phyloP scores from a whole-genome alignment of 106 monocot species.

The Chionographis japonica region DNA sequence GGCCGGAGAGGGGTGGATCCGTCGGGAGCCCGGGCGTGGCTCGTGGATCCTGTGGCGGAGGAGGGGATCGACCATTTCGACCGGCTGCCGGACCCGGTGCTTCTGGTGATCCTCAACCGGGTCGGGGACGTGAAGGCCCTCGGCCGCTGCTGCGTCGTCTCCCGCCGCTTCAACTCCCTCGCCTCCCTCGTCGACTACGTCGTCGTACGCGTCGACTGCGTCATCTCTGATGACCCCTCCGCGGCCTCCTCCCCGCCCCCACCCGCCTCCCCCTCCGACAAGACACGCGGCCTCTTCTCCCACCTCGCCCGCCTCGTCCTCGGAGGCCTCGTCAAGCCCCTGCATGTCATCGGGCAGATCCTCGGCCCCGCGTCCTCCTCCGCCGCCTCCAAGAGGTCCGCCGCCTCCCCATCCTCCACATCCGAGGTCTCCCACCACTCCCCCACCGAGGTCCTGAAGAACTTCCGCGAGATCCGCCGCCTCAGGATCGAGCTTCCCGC shows the following conservation, averaged over 20 bases:
- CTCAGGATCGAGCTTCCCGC: conserved; percentile 61
- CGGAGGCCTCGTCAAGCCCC: conserved; percentile 37
- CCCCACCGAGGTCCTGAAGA: conserved; percentile 60
- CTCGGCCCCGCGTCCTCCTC: conserved; percentile 14
- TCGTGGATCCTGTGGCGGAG: no score
- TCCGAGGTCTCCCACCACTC: conserved; percentile 67
- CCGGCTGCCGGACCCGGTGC: conserved; percentile 47
- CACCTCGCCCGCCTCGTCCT: conserved; percentile 45
- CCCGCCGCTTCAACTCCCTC: conserved; percentile 37
- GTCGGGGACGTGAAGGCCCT: conserved; percentile 55
- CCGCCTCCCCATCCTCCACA: conserved; percentile 6
- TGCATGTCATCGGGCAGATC: conserved; percentile 52
- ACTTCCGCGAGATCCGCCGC: conserved; percentile 58
- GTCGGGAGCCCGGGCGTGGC: no score
- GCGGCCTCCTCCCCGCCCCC: conserved; percentile 1
- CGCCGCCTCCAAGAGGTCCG: not conserved
- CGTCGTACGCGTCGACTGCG: conserved; percentile 67
- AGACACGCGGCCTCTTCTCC: conserved; percentile 47
- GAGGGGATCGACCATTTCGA: conserved; percentile 43
- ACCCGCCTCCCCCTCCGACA: conserved; percentile 2
- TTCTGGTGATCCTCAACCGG: conserved; percentile 38
- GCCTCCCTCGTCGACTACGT: conserved; percentile 35
- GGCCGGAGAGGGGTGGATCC: no score
- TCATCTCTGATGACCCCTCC: conserved; percentile 53
- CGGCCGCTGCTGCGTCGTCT: conserved; percentile 53